Percentiles rank a stretch among this genome's conserved stretches.
These are phyloP conservation scores for Auriculariales sp. DNA, from an alignment of 768 basidiomycete species.

Conservation along the genomic window DNA sequence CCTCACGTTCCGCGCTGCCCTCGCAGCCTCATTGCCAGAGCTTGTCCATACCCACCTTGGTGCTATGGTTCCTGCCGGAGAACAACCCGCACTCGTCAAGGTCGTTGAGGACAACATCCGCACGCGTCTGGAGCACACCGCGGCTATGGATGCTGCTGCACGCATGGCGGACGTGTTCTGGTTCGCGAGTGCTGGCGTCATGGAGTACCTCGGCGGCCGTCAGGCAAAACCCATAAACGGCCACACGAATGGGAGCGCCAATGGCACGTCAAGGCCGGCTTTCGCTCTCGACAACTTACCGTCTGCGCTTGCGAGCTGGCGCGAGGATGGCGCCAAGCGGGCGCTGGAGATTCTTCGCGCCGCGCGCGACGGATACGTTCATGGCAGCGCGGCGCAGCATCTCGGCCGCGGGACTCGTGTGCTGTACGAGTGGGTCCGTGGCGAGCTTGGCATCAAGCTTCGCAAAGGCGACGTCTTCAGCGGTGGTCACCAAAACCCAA, in stretches of 20 bases:
- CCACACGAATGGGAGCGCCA: too few species aligned
- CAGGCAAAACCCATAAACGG: too few species aligned
- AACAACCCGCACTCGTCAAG: background rate
- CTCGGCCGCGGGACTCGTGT: constrained; percentile 55
- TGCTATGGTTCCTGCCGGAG: background rate
- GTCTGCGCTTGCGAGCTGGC: background rate
- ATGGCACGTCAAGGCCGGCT: background rate
- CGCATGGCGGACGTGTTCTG: background rate
- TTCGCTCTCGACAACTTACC: background rate
- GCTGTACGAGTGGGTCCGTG: constrained; percentile 66
- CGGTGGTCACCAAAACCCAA: background rate
- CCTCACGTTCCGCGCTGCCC: constrained; percentile 10
- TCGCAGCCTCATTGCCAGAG: background rate
- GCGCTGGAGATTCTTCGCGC: background rate
- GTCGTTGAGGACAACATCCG: background rate
- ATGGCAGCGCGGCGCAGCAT: constrained; percentile 47
- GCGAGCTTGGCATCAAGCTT: constrained; percentile 40
- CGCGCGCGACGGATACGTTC: constrained; percentile 34
- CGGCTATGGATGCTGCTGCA: background rate
- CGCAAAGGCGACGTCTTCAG: background rate
- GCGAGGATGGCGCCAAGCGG: background rate
- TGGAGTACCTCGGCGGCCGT: too few species aligned
- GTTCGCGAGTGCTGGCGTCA: too few species aligned
- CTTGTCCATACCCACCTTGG: background rate
- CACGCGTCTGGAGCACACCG: background rate